Evolutionary conservation across 78 protist genomes (phyloP).

Genomic region (Creolimax fragrantissima): DNA sequence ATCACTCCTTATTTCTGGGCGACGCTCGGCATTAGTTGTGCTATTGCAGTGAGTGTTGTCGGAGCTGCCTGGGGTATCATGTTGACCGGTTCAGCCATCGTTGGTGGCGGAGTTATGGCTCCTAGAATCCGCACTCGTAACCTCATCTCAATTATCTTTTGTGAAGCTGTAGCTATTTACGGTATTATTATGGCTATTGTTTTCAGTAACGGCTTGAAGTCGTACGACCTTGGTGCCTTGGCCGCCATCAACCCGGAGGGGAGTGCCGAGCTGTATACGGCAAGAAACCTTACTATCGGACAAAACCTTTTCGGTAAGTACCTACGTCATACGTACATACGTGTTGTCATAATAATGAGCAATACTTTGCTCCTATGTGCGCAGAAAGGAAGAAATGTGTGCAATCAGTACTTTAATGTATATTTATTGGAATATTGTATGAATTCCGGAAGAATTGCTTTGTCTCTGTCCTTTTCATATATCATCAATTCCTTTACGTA

Average conservation of each 20-base stretch:
- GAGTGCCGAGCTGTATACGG: not conserved
- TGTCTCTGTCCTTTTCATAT: too few species aligned
- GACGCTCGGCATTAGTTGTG: conserved; percentile 70
- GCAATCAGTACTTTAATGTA: too few species aligned
- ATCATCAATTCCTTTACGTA: too few species aligned
- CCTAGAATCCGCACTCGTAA: conserved; percentile 90
- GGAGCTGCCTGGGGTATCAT: conserved; percentile 99
- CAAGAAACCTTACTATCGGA: not conserved
- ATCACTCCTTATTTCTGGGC: conserved; percentile 72
- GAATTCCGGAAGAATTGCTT: too few species aligned
- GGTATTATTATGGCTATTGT: conserved; percentile 97
- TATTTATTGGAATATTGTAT: too few species aligned
- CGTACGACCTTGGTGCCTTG: not conserved
- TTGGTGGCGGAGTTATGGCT: conserved; percentile 90
- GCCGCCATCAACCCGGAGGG: not conserved
- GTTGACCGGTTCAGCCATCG: conserved; percentile 73
- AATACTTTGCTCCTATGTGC: too few species aligned
- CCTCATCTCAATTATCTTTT: conserved; percentile 88
- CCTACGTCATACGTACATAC: too few species aligned
- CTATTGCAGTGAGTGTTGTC: conserved; percentile 87
- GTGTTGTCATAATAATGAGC: too few species aligned
- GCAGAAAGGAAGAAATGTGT: too few species aligned
- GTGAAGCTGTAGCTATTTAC: conserved; percentile 98
- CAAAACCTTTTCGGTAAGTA: not conserved
- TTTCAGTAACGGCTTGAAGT: not conserved